Percentiles rank a stretch among this genome's conserved stretches.
Conservation (phyloP, 805 yeast genomes). For the Cyberlindnera maclurae region DNA sequence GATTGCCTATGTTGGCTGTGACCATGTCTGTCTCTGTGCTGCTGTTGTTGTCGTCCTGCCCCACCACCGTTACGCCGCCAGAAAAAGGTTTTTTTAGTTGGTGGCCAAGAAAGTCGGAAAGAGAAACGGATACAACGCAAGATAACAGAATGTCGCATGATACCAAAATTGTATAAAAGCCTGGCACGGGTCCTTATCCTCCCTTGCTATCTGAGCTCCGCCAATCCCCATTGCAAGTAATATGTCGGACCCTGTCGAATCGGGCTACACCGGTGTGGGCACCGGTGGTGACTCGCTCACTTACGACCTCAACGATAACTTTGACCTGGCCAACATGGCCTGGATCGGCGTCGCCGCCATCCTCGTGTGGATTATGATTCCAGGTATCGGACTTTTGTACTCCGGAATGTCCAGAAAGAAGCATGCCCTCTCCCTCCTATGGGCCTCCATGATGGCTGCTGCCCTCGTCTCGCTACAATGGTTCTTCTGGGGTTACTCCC, state of each 20-base stretch:
- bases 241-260: slow-evolving; percentile 25
- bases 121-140: too few relatives aligned
- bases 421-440: slow-evolving; percentile 87
- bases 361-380: slow-evolving; percentile 92
- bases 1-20: too few relatives aligned
- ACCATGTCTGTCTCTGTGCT: too few relatives aligned
- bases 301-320: slow-evolving; percentile 63
- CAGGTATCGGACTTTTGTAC: slow-evolving; percentile 90
- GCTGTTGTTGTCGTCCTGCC: too few relatives aligned
- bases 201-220: too few relatives aligned
- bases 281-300: slow-evolving; percentile 80
- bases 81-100: too few relatives aligned
- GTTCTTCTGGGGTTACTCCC: slow-evolving; percentile 98
- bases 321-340: slow-evolving; percentile 70
- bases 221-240: too few relatives aligned
- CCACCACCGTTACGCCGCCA: too few relatives aligned
- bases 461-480: slow-evolving; percentile 86
- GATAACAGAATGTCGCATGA: too few relatives aligned
- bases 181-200: too few relatives aligned
- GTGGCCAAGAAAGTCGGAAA: too few relatives aligned
- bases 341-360: slow-evolving; percentile 77
- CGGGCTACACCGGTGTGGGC: slow-evolving; percentile 49
- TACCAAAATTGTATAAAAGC: too few relatives aligned
- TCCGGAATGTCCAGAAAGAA: slow-evolving; percentile 92
- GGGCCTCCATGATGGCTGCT: slow-evolving; percentile 90